Percentiles rank a stretch among this genome's conserved stretches.
These are phyloP conservation scores for Arxiozyma heterogenica DNA, from an alignment of 1,139 yeast species.

Conservation along the genomic window DNA sequence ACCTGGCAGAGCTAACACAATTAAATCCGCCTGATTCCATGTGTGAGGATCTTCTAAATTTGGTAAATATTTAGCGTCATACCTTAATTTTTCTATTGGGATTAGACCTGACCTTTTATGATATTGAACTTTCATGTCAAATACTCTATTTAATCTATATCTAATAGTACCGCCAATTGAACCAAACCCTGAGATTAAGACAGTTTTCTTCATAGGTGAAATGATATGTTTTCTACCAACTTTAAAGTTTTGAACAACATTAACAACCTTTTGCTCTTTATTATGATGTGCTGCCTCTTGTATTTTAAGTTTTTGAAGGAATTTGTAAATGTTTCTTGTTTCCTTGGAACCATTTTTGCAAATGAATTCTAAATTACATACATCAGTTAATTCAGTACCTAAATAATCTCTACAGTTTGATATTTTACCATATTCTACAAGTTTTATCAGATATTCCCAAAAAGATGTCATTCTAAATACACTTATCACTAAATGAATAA, in stretches of 20 bases:
- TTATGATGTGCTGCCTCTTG: not conserved
- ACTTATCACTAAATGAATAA: slow-evolving; percentile 48
- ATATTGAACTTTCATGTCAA: slow-evolving; percentile 64
- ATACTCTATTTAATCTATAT: slow-evolving; percentile 37
- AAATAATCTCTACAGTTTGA: slow-evolving; percentile 35
- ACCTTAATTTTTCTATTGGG: slow-evolving; percentile 37
- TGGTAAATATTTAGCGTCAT: slow-evolving; percentile 38
- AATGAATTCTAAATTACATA: slow-evolving; percentile 9
- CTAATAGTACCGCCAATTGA: slow-evolving; percentile 64
- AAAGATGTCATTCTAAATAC: slow-evolving; percentile 53
- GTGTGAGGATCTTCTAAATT: slow-evolving; percentile 32
- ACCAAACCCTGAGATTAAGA: slow-evolving; percentile 71
- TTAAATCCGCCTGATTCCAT: slow-evolving; percentile 42
- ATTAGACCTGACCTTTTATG: slow-evolving; percentile 47
- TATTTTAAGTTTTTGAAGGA: slow-evolving; percentile 6
- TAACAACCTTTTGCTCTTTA: slow-evolving; percentile 6
- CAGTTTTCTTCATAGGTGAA: slow-evolving; percentile 52
- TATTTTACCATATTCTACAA: slow-evolving; percentile 32
- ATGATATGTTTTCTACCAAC: slow-evolving; percentile 42
- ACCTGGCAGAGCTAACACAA: slow-evolving; percentile 64
- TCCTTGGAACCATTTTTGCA: slow-evolving; percentile 4
- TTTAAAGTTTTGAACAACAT: slow-evolving; percentile 32
- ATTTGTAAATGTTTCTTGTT: not conserved
- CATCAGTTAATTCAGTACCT: slow-evolving; percentile 19
- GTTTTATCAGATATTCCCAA: slow-evolving; percentile 39